phyloP scores from a whole-genome alignment of 1,284 basidiomycete genomes.

The Laetiporus sulphureus region DNA sequence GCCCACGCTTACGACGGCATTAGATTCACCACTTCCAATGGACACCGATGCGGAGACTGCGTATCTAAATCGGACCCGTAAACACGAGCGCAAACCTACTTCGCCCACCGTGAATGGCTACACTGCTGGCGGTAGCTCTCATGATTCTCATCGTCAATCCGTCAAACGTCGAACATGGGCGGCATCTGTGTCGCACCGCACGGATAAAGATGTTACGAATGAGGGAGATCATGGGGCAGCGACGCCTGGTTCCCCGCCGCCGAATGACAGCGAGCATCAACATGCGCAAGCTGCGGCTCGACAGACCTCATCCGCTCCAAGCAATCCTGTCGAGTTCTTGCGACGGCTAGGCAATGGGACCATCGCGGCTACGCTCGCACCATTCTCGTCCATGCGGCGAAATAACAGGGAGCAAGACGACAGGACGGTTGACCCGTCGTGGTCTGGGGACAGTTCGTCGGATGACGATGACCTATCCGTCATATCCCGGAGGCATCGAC shows the following conservation, averaged over 20 bases:
- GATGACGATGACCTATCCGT: constrained; percentile 43
- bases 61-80: constrained; percentile 28
- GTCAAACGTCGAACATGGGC: constrained; percentile 12
- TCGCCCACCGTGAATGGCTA: too few relatives aligned
- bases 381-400: constrained; percentile 34
- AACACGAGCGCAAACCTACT: background rate
- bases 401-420: constrained; percentile 28
- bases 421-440: constrained; percentile 24
- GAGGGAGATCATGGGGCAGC: constrained; percentile 21
- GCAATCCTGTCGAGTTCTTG: constrained; percentile 30
- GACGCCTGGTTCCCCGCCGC: constrained; percentile 24
- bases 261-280: constrained; percentile 10
- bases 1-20: constrained; percentile 17
- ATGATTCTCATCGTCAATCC: constrained; percentile 11
- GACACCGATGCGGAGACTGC: constrained; percentile 47
- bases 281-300: constrained; percentile 4
- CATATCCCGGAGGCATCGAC: constrained; percentile 21
- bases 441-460: constrained; percentile 66
- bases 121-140: constrained; percentile 3
- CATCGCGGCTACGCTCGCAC: constrained; percentile 38
- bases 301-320: constrained; percentile 5
- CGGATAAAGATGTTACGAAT: constrained; percentile 2
- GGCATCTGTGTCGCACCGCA: constrained; percentile 4
- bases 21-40: constrained; percentile 46
- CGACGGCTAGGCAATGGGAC: constrained; percentile 45